phyloP scores from a whole-genome alignment of 2,329 filamentous ascomycete genomes.

The Xylaria sp. region DNA sequence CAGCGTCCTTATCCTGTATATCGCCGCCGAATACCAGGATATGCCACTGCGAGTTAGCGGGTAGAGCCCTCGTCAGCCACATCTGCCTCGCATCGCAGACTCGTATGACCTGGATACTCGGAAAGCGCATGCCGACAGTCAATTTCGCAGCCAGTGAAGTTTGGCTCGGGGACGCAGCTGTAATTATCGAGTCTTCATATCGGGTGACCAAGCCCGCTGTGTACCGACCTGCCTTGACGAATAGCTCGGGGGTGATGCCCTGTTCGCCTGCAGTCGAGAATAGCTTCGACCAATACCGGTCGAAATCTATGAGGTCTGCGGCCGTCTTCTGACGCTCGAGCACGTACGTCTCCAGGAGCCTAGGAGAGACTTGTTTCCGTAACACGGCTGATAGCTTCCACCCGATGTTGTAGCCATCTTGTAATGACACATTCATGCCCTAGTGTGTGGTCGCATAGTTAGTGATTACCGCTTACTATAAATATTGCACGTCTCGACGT shows the following conservation, averaged over 20 bases:
- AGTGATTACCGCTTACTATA: not conserved
- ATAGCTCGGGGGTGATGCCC: conserved; percentile 58
- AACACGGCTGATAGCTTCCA: conserved; percentile 68
- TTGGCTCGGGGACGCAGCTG: conserved; percentile 46
- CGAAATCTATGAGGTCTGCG: conserved; percentile 70
- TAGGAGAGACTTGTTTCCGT: conserved; percentile 55
- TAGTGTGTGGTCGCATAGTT: not conserved
- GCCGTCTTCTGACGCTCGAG: conserved; percentile 64
- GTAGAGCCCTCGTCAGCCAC: conserved; percentile 63
- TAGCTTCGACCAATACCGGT: conserved; percentile 63
- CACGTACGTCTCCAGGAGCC: conserved; percentile 64
- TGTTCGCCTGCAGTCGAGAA: conserved; percentile 60
- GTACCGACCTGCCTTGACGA: conserved; percentile 67
- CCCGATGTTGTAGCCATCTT: conserved; percentile 72
- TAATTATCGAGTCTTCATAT: conserved; percentile 65
- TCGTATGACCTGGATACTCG: conserved; percentile 68
- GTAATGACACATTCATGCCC: conserved; percentile 69
- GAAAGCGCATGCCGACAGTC: conserved; percentile 66
- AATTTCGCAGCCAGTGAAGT: conserved; percentile 55
- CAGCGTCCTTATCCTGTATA: conserved; percentile 52
- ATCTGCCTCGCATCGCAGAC: conserved; percentile 69
- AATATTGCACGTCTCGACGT: not conserved
- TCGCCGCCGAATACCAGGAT: conserved; percentile 67
- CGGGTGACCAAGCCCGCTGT: conserved; percentile 68
- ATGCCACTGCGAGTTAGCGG: conserved; percentile 58